phyloP scores from a whole-genome alignment of 768 basidiomycete species.

The Rhodotorula paludigena region DNA sequence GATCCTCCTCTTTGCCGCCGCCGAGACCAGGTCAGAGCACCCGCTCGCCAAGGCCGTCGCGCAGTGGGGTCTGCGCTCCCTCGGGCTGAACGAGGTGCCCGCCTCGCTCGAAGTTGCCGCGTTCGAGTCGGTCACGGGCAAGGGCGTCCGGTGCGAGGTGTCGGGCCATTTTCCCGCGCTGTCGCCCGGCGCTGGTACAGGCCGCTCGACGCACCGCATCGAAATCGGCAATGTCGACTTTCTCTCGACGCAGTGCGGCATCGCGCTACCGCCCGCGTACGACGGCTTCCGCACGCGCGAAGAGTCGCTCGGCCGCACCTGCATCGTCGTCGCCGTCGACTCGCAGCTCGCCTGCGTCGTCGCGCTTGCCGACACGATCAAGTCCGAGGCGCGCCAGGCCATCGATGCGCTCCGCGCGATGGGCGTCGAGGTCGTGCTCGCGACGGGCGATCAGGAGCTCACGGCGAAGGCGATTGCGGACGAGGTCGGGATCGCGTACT shows the following conservation, averaged over 20 bases:
- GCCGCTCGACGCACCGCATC: slow-evolving; percentile 49
- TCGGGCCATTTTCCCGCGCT: slow-evolving; percentile 41
- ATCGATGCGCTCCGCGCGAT: slow-evolving; percentile 73
- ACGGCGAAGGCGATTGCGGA: slow-evolving; percentile 85
- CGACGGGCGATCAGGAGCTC: slow-evolving; percentile 83
- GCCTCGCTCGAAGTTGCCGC: slow-evolving; percentile 60
- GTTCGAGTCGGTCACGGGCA: slow-evolving; percentile 85
- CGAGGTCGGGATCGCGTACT: slow-evolving; percentile 77
- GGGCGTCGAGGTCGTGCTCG: slow-evolving; percentile 88
- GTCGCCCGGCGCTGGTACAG: slow-evolving; percentile 41
- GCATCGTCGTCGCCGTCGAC: slow-evolving; percentile 75
- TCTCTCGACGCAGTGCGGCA: slow-evolving; percentile 50
- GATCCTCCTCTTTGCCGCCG: slow-evolving; percentile 74
- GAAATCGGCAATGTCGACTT: slow-evolving; percentile 74
- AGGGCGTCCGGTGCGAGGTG: slow-evolving; percentile 73
- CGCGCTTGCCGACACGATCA: slow-evolving; percentile 80
- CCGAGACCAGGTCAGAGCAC: slow-evolving; percentile 90
- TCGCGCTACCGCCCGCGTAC: slow-evolving; percentile 58
- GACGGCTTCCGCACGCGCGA: slow-evolving; percentile 66
- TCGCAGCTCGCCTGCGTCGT: slow-evolving; percentile 69
- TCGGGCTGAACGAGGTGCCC: slow-evolving; percentile 50
- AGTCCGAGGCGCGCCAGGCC: slow-evolving; percentile 75
- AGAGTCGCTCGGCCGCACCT: slow-evolving; percentile 66
- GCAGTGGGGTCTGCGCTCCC: slow-evolving; percentile 64
- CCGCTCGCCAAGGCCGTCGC: slow-evolving; percentile 93